phyloP scores from a whole-genome alignment of 163 green algal species.

The Scenedesmus sp. region DNA sequence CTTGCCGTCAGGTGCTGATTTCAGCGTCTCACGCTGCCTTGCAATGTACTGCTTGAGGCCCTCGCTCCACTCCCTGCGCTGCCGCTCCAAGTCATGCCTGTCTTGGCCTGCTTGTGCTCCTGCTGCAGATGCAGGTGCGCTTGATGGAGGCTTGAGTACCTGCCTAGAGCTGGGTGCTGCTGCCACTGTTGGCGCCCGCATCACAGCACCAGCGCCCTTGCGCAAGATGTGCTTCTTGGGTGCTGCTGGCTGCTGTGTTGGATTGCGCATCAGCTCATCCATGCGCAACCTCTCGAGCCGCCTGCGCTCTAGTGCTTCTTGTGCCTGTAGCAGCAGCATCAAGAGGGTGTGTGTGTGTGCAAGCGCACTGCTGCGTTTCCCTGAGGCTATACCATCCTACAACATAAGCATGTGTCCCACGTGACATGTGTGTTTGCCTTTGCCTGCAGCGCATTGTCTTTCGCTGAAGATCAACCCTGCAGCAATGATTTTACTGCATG shows the following conservation, averaged over 20 bases:
- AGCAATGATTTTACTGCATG: background rate
- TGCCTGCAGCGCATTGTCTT: background rate
- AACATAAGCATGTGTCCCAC: background rate
- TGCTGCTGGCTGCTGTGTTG: slow-evolving; percentile 59
- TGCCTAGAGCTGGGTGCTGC: background rate
- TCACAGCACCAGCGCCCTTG: slow-evolving; percentile 50
- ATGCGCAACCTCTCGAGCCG: slow-evolving; percentile 53
- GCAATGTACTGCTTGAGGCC: slow-evolving; percentile 65
- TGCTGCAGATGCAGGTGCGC: background rate
- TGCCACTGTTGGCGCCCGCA: background rate
- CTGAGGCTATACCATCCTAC: background rate
- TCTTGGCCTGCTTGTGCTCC: background rate
- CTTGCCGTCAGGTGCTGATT: slow-evolving; percentile 10
- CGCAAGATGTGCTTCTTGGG: slow-evolving; percentile 67
- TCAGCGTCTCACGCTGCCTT: slow-evolving; percentile 56
- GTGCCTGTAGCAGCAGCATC: slow-evolving; percentile 47
- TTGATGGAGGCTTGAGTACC: background rate
- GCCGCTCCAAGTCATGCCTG: slow-evolving; percentile 49
- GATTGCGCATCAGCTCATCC: slow-evolving; percentile 73
- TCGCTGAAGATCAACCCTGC: background rate
- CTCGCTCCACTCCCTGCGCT: slow-evolving; percentile 61
- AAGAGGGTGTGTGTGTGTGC: background rate
- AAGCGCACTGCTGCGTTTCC: background rate
- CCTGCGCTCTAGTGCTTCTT: slow-evolving; percentile 62
- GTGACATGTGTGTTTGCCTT: too few relatives aligned